Conservation (phyloP, 2,329 filamentous ascomycete species). For the Fusarium subtropicale region DNA sequence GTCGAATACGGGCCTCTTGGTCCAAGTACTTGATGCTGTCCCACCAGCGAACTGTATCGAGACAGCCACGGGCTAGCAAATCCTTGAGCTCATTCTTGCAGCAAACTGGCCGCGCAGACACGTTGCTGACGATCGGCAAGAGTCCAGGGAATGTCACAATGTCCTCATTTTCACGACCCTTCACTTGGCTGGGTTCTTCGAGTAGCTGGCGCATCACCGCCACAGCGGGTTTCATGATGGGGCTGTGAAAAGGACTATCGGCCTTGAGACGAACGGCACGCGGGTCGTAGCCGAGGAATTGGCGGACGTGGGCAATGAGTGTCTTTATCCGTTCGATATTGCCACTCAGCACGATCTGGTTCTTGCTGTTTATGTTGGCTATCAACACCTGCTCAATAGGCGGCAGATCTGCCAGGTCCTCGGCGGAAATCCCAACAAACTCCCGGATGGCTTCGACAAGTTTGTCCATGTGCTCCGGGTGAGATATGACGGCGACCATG, state of each 20-base stretch:
- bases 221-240: constrained; percentile 88
- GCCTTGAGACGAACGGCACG: constrained; percentile 87
- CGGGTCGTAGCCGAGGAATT: constrained; percentile 92
- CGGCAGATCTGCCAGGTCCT: constrained; percentile 74
- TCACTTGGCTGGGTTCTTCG: constrained; percentile 65
- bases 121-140: constrained; percentile 87
- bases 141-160: constrained; percentile 79
- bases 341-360: constrained; percentile 94
- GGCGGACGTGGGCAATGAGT: constrained; percentile 84
- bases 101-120: constrained; percentile 81
- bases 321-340: constrained; percentile 85
- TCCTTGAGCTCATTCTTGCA: constrained; percentile 81
- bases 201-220: constrained; percentile 78
- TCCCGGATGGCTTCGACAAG: constrained; percentile 81
- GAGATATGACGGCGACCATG: constrained; percentile 93
- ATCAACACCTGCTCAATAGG: constrained; percentile 89
- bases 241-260: constrained; percentile 91
- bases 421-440: constrained; percentile 78
- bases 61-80: constrained; percentile 80
- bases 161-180: constrained; percentile 67
- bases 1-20: constrained; percentile 80
- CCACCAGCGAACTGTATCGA: constrained; percentile 97
- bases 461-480: constrained; percentile 77
- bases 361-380: constrained; percentile 94
- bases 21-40: constrained; percentile 91